Base-by-base conservation (phyloP, 164 flowering plant genomes). In the Cinnamomum micranthum region DNA sequence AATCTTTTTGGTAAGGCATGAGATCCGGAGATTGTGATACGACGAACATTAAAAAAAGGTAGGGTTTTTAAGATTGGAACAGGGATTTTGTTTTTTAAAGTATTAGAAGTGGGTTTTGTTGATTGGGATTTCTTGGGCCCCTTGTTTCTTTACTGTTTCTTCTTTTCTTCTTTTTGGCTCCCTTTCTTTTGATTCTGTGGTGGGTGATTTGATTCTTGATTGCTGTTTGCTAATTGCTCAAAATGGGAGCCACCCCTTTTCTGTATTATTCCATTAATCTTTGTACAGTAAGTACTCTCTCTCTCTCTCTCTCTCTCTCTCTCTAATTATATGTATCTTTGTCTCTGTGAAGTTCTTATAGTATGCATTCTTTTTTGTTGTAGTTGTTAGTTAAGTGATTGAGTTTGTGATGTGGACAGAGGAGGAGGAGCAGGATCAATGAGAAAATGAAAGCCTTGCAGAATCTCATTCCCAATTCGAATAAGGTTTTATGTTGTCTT, bases 381-480 rank as follows among this genome's bases (percentile, higher is more conserved):
- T 20, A 15, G 17, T 55, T 55, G n/a, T 15, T 20, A 20, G 60
- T 55, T 55, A 14, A 52, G 41, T 25, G 62, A 22, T 20, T 75
- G 69, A 76, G 47, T 74, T 31, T 69, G 23, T 69, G 52, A n/a
- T 69, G 71, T 78, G 78, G 60, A 59, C 87, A 93, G 98, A 89
- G 95, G 84, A 87, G 98, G 85, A 86, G 98, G 76, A 89, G 89
- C 73, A 85, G 91, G 84, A 93, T 93, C 47, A 93, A 93, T 70
- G 98, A 93, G 87, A 93, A 92, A 80, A 85, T 93, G 89, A 93
- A 90, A 77, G 98, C 98, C 1, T 83, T 93, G 77, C 98, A 93
- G 87, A 90, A 86, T 64, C 77, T 93, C 64, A 90, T 93, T 73
- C 97, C 95, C 0, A 91, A 91, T 82, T 89, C 92, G 55, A 90